phyloP scores from a whole-genome alignment of 139 green algal species.

The Spirogloea muscicola region DNA sequence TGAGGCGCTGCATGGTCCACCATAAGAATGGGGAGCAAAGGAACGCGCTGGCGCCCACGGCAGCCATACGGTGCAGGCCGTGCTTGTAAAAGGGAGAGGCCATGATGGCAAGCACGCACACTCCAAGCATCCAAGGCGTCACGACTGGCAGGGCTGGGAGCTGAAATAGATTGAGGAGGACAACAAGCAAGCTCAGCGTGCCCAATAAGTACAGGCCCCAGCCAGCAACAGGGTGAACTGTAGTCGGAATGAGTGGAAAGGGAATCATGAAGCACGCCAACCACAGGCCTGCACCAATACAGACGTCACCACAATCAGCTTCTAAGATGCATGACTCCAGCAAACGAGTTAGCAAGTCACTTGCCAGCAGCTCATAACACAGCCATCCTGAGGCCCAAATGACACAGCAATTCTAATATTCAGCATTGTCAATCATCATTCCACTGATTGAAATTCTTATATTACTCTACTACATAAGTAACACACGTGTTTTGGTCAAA shows the following conservation, averaged over 20 bases:
- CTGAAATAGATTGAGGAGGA: not conserved
- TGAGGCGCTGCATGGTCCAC: not conserved
- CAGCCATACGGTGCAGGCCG: not conserved
- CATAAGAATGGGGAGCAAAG: conserved; percentile 14
- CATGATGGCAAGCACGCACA: not conserved
- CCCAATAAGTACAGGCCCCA: conserved; percentile 8
- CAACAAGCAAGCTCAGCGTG: not conserved
- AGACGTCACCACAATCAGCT: too few relatives aligned
- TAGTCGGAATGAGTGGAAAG: not conserved
- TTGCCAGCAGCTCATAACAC: too few relatives aligned
- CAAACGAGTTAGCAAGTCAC: too few relatives aligned
- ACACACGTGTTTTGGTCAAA: too few relatives aligned
- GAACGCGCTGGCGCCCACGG: not conserved
- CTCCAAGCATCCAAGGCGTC: not conserved
- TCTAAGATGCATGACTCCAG: too few relatives aligned
- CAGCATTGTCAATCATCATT: too few relatives aligned
- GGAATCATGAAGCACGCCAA: not conserved
- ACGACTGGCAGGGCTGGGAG: not conserved
- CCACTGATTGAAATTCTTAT: too few relatives aligned
- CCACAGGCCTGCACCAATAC: not conserved
- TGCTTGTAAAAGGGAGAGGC: conserved; percentile 7
- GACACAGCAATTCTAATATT: too few relatives aligned
- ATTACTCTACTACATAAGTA: too few relatives aligned
- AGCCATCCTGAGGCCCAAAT: too few relatives aligned
- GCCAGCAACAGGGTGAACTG: conserved; percentile 7